Conservation (phyloP, 31 red algal genomes). For the Bonnemaisonia californica region DNA sequence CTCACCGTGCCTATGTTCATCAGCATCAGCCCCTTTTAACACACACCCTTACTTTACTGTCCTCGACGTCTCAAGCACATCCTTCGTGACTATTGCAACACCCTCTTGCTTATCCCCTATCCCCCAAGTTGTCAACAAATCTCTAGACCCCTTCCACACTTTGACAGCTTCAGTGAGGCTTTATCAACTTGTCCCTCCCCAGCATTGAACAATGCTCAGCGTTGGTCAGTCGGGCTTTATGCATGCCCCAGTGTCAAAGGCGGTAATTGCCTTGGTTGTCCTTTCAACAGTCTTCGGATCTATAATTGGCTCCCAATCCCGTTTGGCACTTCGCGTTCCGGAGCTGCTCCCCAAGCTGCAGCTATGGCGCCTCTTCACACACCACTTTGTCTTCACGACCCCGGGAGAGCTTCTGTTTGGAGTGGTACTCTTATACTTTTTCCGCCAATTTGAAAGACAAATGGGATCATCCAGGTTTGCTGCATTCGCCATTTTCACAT, state of each 20-base stretch:
- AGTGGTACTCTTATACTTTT: constrained; percentile 60
- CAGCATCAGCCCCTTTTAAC: too few relatives aligned
- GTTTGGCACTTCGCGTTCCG: constrained; percentile 30
- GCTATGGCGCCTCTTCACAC: constrained; percentile 58
- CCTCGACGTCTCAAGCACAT: too few relatives aligned
- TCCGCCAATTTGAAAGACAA: constrained; percentile 67
- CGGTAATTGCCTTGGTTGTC: constrained; percentile 34
- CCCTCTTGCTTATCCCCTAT: too few relatives aligned
- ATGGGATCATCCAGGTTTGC: constrained; percentile 50
- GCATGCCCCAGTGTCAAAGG: constrained; percentile 67
- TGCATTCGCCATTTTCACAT: constrained; percentile 36
- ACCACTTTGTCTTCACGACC: constrained; percentile 72
- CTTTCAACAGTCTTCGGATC: constrained; percentile 63
- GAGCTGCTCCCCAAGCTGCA: constrained; percentile 18
- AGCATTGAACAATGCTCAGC: constrained; percentile 60
- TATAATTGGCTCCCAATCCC: constrained; percentile 37
- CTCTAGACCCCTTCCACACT: neutral
- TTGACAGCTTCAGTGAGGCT: neutral
- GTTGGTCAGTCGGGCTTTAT: constrained; percentile 61
- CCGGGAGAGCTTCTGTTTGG: constrained; percentile 72
- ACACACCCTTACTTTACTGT: too few relatives aligned
- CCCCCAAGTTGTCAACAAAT: too few relatives aligned
- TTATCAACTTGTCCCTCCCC: neutral
- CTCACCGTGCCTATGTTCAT: too few relatives aligned
- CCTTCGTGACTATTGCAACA: too few relatives aligned